These are phyloP conservation scores for Opeltia flavorubescens DNA, from an alignment of 495 filamentous ascomycete species.

Conservation along the genomic window DNA sequence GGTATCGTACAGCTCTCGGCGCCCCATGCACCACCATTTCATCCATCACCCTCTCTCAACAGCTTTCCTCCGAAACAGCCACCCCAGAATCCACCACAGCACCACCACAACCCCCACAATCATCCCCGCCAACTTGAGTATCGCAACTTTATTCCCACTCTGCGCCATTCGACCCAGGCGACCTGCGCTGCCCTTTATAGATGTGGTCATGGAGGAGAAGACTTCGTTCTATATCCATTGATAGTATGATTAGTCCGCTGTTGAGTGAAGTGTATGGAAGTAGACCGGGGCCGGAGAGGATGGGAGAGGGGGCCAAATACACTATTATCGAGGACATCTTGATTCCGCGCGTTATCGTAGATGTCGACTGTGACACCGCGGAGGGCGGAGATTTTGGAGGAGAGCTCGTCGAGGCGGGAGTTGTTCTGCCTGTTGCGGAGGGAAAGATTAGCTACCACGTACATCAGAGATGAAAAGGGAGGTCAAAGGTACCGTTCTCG, in stretches of 20 bases:
- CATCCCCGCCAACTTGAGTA: slow-evolving; percentile 79
- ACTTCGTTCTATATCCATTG: slow-evolving; percentile 36
- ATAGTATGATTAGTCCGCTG: not conserved
- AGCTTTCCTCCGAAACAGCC: slow-evolving; percentile 26
- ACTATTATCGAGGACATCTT: slow-evolving; percentile 72
- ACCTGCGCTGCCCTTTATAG: slow-evolving; percentile 69
- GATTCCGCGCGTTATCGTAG: slow-evolving; percentile 82
- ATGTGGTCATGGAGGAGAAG: slow-evolving; percentile 42
- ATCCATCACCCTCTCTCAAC: not conserved
- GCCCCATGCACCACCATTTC: slow-evolving; percentile 5
- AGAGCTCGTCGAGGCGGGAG: slow-evolving; percentile 80
- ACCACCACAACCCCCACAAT: slow-evolving; percentile 58
- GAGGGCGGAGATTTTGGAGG: slow-evolving; percentile 76
- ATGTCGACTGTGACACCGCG: slow-evolving; percentile 97
- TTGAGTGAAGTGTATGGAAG: not conserved
- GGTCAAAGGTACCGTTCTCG: slow-evolving; percentile 53
- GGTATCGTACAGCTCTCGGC: slow-evolving; percentile 13
- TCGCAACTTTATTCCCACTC: slow-evolving; percentile 76
- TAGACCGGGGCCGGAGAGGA: not conserved
- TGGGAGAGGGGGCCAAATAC: slow-evolving; percentile 32
- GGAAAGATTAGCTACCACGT: slow-evolving; percentile 8
- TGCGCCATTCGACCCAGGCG: slow-evolving; percentile 88
- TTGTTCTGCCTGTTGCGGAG: slow-evolving; percentile 69
- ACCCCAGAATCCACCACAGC: slow-evolving; percentile 56
- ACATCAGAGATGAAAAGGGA: not conserved